phyloP scores from a whole-genome alignment of 2,329 filamentous ascomycete species.

The Ophiostoma perfectum region DNA sequence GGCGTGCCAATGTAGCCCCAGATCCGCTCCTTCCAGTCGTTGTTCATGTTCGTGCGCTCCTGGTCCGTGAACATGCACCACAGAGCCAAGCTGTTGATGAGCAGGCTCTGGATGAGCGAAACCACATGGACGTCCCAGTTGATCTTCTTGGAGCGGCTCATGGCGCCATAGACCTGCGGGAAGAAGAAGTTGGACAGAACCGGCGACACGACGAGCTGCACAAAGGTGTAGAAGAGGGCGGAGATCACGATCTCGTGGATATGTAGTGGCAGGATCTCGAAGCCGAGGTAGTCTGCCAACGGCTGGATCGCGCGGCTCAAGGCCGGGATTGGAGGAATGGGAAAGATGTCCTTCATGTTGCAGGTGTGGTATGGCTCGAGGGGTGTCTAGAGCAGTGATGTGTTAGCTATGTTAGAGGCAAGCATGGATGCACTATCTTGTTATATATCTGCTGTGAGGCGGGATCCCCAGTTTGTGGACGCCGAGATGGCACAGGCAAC shows the following conservation, averaged over 20 bases:
- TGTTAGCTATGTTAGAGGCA: neutral
- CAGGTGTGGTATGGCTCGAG: neutral
- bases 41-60: slow-evolving; percentile 59
- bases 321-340: slow-evolving; percentile 55
- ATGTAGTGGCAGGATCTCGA: slow-evolving; percentile 67
- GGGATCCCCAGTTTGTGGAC: neutral
- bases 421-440: neutral
- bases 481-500: neutral
- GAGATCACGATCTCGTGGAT: slow-evolving; percentile 69
- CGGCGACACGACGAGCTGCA: slow-evolving; percentile 64
- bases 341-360: slow-evolving; percentile 70
- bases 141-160: slow-evolving; percentile 59
- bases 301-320: slow-evolving; percentile 55
- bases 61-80: slow-evolving; percentile 66
- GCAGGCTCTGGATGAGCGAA: slow-evolving; percentile 68
- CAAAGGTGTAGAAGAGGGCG: slow-evolving; percentile 61
- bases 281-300: slow-evolving; percentile 54
- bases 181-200: slow-evolving; percentile 57
- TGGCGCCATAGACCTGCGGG: slow-evolving; percentile 55
- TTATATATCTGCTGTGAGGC: neutral
- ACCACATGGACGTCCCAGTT: slow-evolving; percentile 87
- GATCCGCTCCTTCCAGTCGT: slow-evolving; percentile 55
- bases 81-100: slow-evolving; percentile 68
- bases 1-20: slow-evolving; percentile 71
- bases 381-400: neutral